Evolutionary conservation across 2,329 filamentous ascomycete species (phyloP), one percentile per base, ranked within the genome.

Genomic region (Teratosphaeria gauchensis): DNA sequence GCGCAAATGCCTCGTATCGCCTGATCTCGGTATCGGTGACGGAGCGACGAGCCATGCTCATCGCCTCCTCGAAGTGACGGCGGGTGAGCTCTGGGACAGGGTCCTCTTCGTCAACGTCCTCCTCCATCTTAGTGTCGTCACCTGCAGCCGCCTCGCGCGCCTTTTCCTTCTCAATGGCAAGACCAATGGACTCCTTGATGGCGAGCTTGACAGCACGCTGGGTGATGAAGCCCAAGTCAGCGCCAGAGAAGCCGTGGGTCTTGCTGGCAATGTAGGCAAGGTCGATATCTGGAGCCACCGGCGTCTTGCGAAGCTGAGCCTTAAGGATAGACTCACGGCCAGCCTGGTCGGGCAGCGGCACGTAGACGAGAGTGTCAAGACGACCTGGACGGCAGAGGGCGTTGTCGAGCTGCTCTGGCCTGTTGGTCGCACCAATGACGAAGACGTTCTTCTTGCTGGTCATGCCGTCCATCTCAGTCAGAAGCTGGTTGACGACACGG

Each of bases 361-460:
- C 94, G 75, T 99, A 99, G 76, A 99, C 94, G 66, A 99, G 86
- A 42, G 92, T 97, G 76, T 99, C 94, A 54, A 99, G 88, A 91
- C 94, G 94, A 68, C 94, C 94, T 59, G 94, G 94, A 84, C 94
- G 92, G 84, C 92, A 96, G 69, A 99, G 84, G 68, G 94, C 94
- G 74, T 94, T 94, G 76, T 99, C 94, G 61, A 99, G 89, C 81
- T 97, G 94, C 81, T 99, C 94, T 51, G 94, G 94, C 80, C 94
- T 85, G 82, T 99, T 99, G 77, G 94, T 99, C 53, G 94, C 94
- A 75, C 94, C 94, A 69, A 99, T 99, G 65, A 99, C 94, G 78
- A 99, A 99, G 65, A 99, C 94, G 75, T 99, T 99, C 89, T 99
- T 99, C 89, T 99, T 99, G 46, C 92, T 96, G 53, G 92, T 97